Conservation (phyloP, 805 yeast species). For the Suhomyces xylopsoci region DNA sequence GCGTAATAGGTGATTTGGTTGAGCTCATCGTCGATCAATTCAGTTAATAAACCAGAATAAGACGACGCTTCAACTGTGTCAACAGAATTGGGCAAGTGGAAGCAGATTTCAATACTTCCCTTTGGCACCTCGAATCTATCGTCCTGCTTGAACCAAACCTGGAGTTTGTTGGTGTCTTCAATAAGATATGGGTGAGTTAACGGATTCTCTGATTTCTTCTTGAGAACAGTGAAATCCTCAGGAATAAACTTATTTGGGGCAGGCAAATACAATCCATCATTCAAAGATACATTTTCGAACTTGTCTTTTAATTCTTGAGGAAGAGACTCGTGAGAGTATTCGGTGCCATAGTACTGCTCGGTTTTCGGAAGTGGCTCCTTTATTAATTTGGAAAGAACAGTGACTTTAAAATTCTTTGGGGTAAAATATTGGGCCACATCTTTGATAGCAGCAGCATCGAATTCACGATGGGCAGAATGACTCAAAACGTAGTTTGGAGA, state of each 20-base stretch:
- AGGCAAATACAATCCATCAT: conserved; percentile 55
- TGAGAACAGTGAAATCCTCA: conserved; percentile 63
- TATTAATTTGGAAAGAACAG: conserved; percentile 51
- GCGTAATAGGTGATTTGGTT: conserved; percentile 82
- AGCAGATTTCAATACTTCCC: conserved; percentile 62
- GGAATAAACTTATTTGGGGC: conserved; percentile 79
- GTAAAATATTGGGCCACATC: conserved; percentile 49
- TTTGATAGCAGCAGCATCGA: conserved; percentile 51
- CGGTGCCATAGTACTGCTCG: conserved; percentile 93
- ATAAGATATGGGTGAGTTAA: conserved; percentile 61
- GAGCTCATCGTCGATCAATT: conserved; percentile 70
- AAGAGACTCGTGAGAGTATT: conserved; percentile 53
- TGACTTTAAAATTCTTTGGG: conserved; percentile 58
- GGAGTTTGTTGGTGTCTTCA: conserved; percentile 46
- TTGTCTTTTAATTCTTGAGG: conserved; percentile 33
- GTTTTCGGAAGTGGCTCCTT: conserved; percentile 33
- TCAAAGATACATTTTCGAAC: conserved; percentile 26
- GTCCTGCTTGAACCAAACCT: conserved; percentile 87
- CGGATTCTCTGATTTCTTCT: conserved; percentile 32
- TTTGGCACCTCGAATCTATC: conserved; percentile 88
- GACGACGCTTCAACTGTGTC: conserved; percentile 58
- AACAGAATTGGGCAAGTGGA: conserved; percentile 63
- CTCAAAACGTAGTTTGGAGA: conserved; percentile 68
- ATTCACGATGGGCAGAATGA: conserved; percentile 53
- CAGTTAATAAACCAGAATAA: conserved; percentile 60